phyloP scores from a whole-genome alignment of 1,284 basidiomycete species.

The Coniferiporia sulphurascens region DNA sequence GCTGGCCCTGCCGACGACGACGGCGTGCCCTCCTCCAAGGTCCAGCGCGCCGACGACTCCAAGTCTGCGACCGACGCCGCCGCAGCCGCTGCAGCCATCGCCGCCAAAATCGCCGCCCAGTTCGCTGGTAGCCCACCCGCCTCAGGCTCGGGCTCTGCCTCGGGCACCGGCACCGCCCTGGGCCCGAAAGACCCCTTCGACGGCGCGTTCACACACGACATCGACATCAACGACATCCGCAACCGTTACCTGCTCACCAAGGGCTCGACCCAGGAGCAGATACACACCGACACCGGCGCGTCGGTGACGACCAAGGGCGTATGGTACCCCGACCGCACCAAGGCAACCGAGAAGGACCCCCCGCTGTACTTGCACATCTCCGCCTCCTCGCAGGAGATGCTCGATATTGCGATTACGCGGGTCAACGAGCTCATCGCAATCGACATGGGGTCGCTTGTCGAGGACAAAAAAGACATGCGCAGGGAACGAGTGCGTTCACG shows the following conservation, averaged over 20 bases:
- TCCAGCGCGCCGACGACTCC: constrained; percentile 49
- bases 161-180: constrained; percentile 38
- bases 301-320: constrained; percentile 88
- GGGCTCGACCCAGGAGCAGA: constrained; percentile 87
- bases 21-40: constrained; percentile 39
- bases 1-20: constrained; percentile 41
- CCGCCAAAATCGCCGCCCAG: constrained; percentile 88
- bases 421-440: constrained; percentile 82
- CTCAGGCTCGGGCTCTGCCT: constrained; percentile 27
- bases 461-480: constrained; percentile 69
- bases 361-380: constrained; percentile 94
- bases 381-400: constrained; percentile 72
- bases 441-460: constrained; percentile 86
- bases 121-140: constrained; percentile 45
- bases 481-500: constrained; percentile 48
- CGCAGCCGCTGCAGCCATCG: constrained; percentile 80
- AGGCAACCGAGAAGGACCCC: constrained; percentile 88
- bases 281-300: constrained; percentile 86
- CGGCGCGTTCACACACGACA: constrained; percentile 83
- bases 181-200: constrained; percentile 68
- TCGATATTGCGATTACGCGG: constrained; percentile 79
- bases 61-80: constrained; percentile 72
- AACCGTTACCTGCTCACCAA: constrained; percentile 96
- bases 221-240: constrained; percentile 96
- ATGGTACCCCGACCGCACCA: constrained; percentile 90